Evolutionary conservation across 805 yeast species (phyloP).

Genomic region (Saturnispora sekii): DNA sequence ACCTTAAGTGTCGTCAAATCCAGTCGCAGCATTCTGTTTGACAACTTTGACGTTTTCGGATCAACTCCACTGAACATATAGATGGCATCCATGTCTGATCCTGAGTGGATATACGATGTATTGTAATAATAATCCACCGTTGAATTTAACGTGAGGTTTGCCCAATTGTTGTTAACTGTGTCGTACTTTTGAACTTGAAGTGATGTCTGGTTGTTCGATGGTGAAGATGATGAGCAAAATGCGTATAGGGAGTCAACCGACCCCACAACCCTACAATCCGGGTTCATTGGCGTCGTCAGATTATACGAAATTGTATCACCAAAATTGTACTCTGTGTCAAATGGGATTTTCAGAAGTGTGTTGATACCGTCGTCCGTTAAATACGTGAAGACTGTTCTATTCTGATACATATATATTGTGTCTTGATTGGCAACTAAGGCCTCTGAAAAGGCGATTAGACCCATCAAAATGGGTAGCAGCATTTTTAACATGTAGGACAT

Average conservation of each 20-base stretch:
- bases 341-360: conserved; percentile 20
- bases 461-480: neutral
- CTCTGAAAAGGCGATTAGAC: neutral
- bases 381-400: conserved; percentile 19
- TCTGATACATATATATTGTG: conserved; percentile 25
- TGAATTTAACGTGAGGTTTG: conserved; percentile 10
- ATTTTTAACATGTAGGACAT: neutral
- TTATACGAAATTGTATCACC: conserved; percentile 14
- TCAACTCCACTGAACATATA: conserved; percentile 49
- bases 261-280: conserved; percentile 16
- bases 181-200: conserved; percentile 11
- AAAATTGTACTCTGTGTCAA: conserved; percentile 18
- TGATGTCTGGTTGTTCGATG: conserved; percentile 1
- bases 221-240: conserved; percentile 21
- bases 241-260: conserved; percentile 17
- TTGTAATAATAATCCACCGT: conserved; percentile 18
- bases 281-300: conserved; percentile 17
- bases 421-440: conserved; percentile 11
- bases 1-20: conserved; percentile 28
- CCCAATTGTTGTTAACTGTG: conserved; percentile 16
- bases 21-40: conserved; percentile 36
- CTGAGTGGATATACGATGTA: conserved; percentile 35
- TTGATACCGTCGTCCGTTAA: conserved; percentile 6
- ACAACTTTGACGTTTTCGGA: conserved; percentile 17
- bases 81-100: conserved; percentile 29